A percentile compares a stretch with the other conserved stretches of the same genome.
Conservation (phyloP, 108 stramenopile species). For the Cyclostephanos invisitatus region DNA sequence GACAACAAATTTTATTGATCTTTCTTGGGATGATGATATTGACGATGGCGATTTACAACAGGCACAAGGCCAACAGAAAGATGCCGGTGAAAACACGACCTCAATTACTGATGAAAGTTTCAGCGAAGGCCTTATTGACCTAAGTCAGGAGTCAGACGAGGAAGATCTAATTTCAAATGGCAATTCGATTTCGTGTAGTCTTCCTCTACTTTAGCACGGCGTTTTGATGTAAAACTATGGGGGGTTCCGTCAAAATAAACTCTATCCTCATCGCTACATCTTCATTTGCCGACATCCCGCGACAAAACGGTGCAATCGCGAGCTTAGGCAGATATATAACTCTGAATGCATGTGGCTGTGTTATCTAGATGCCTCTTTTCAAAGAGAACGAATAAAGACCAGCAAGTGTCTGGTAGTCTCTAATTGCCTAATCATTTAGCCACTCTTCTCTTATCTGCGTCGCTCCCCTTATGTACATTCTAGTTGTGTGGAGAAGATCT, state of each 20-base stretch:
- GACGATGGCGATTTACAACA: background rate
- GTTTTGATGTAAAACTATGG: too few species aligned
- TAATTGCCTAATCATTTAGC: constrained; percentile 51
- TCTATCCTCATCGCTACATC: too few species aligned
- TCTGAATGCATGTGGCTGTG: too few species aligned
- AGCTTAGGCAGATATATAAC: too few species aligned
- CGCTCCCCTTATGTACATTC: constrained; percentile 80
- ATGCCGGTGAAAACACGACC: background rate
- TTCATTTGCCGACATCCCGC: background rate
- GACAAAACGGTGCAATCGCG: too few species aligned
- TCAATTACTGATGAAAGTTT: background rate
- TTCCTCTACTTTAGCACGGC: too few species aligned
- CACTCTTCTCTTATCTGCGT: constrained; percentile 86
- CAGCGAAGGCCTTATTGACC: background rate
- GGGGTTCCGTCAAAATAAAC: too few species aligned
- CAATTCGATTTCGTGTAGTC: background rate
- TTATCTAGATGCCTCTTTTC: too few species aligned
- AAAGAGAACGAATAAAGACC: background rate
- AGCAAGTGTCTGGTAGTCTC: background rate
- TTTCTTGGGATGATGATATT: background rate
- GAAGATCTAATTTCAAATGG: background rate
- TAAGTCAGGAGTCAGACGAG: background rate
- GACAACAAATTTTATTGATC: background rate
- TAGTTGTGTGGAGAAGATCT: constrained; percentile 84
- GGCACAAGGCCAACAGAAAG: background rate